Conservation (phyloP, 2,329 filamentous ascomycete genomes). For the Claviceps africana region DNA sequence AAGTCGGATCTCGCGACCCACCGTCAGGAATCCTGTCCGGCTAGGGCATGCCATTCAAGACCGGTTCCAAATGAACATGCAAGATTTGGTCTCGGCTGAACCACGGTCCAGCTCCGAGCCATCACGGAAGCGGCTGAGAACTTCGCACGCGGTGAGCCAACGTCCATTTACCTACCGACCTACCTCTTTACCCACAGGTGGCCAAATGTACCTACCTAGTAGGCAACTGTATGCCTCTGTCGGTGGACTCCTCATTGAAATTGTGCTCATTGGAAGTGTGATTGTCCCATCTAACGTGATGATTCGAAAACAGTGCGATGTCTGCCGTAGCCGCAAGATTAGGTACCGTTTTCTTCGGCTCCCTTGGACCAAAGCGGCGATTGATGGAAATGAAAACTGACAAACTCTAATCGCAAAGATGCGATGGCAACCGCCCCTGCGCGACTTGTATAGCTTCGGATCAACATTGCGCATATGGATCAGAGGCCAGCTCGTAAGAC, state of each 20-base stretch:
- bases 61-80: conserved; percentile 5
- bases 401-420: conserved; percentile 18
- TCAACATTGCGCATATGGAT: conserved; percentile 27
- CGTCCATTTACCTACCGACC: neutral
- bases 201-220: no score
- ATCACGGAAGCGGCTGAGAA: conserved; percentile 25
- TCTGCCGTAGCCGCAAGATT: conserved; percentile 32
- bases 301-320: conserved; percentile 26
- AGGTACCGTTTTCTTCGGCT: conserved; percentile 16
- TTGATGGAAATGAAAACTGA: neutral
- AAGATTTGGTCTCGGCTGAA: conserved; percentile 12
- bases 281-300: neutral
- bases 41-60: neutral
- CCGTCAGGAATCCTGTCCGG: neutral
- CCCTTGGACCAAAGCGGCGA: neutral
- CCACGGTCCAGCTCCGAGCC: conserved; percentile 16
- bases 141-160: conserved; percentile 26
- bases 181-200: no score
- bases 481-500: conserved; percentile 29
- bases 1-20: neutral
- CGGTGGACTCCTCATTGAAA: neutral
- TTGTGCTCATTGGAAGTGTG: neutral
- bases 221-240: no score
- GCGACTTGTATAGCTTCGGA: conserved; percentile 22
- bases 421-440: conserved; percentile 33